Base-by-base conservation (phyloP, 2,329 filamentous ascomycete species). In the Corynespora cassiicola region DNA sequence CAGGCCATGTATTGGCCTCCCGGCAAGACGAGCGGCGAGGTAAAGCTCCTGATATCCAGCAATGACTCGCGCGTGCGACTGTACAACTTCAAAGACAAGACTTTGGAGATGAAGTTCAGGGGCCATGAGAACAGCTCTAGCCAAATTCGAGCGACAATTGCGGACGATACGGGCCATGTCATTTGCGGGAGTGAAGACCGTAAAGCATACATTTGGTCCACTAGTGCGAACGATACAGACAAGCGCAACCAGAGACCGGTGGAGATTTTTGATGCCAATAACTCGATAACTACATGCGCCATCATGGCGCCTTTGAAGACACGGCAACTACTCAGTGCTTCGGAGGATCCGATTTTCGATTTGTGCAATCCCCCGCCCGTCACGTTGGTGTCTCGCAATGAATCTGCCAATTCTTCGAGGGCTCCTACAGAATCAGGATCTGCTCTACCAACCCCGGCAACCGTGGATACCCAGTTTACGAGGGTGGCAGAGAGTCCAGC, bases 281-380 rank as follows among this genome's bases (percentile, higher is more conserved):
- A 87, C 1, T 85, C 88, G 15, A 88, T 95, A 42, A 91, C 96
- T 3, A 97, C 92, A 0, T 87, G 85, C n/a, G 89, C 92, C 2
- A 73, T 94, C 4, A 86, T 96, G 60, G 92, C 92, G 0, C 92
- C 94, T 0, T 80, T 81, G 0, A 83, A 82, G 56, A 90, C 90
- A 8, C 82, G 88, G 40, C 85, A 88, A 58, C 75, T 94, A 2
- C 78, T 99, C 1, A 85, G 87, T 33, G 79, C 81, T 10, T 95
- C 90, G 0, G 88, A 89, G 38, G 91, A 99, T 63, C 91, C 94
- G 2, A 81, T 99, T n/a, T 99, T 90, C 65, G 91, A 96, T 56
- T 77, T 97, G 1, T 97, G 94, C 75, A 97, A 97, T 55, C 94
- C 94, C 5, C 94, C 92, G 0, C 90, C 92, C 0, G 84, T 97